Evolutionary conservation across 306 rosid species (phyloP).

Genomic region (Medicago ruthenica): DNA sequence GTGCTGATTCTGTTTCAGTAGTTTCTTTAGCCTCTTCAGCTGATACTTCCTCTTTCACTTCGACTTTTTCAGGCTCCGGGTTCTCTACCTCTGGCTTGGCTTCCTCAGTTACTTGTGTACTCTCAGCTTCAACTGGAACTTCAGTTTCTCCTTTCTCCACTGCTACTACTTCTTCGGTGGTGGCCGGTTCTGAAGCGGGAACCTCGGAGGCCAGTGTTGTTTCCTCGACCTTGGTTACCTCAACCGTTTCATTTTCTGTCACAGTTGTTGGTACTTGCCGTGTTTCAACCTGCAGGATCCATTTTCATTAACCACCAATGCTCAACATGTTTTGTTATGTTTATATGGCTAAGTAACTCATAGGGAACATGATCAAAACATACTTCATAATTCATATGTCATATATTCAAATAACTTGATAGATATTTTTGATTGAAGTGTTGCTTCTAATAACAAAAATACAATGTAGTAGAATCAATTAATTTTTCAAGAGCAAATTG

Average conservation of each 20-base stretch:
- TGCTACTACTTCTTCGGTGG: constrained; percentile 41
- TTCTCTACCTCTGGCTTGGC: constrained; percentile 45
- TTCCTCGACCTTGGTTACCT: constrained; percentile 53
- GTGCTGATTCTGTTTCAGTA: constrained; percentile 40
- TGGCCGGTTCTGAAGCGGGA: constrained; percentile 41
- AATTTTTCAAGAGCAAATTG: neutral
- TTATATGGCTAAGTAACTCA: neutral
- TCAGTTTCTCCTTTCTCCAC: constrained; percentile 42
- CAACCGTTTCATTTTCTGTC: constrained; percentile 52
- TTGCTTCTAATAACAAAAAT: too few species aligned
- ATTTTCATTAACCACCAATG: constrained; percentile 7
- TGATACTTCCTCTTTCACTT: constrained; percentile 48
- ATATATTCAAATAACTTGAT: too few species aligned
- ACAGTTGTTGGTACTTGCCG: constrained; percentile 48
- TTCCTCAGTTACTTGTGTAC: constrained; percentile 50
- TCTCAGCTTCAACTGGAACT: constrained; percentile 49
- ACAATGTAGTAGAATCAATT: too few species aligned
- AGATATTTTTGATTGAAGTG: too few species aligned
- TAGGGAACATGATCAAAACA: neutral
- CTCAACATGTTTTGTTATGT: neutral
- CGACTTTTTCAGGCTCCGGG: constrained; percentile 37
- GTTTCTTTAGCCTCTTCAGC: constrained; percentile 44
- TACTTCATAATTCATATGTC: neutral
- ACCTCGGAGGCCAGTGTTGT: constrained; percentile 40
- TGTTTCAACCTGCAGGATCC: constrained; percentile 67